Base-by-base conservation (phyloP, 257 asterid genomes). In the Lycium barbarum region DNA sequence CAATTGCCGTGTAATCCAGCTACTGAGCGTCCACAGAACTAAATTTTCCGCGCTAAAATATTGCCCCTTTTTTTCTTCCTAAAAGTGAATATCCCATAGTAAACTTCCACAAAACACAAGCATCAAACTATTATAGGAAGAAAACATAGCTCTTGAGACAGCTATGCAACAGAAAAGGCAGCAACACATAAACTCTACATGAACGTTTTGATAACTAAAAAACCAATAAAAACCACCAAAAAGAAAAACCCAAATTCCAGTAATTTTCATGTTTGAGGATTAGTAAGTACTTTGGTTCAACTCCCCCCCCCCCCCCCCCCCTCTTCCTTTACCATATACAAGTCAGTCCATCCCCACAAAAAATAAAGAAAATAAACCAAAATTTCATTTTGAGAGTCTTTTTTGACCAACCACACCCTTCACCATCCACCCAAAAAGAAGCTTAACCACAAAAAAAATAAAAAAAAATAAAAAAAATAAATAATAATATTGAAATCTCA, bases 21-120 rank as follows among this genome's bases (percentile, higher is more conserved):
- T 70, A 70, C 26, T 15, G 51, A 15, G 38, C 70, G 38, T 62
- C 70, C 38, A 65, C 9, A 63, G 7, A 26, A 40, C 79, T 71
- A 40, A 70, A 40, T 62, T 20, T 20, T 20, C 68, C 65, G 18
- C 20, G 26, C 22, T 59, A 20, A 22, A 63, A 26, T 10, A 0
- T 62, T 62, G 7, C 33, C 9, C 20, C 40, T 65, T 5, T 12
- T 65, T 66, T 33, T 4, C n/a, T 35, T 66, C 35, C 2, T 33
- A 13, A 66, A 66, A 13, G 73, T 66, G 47, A 66, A 33, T 5
- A 22, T 49, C 62, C 81, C 81, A 74, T 12, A 51, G 45, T 76
- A 51, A 76, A 76, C 65, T 53, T 53, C 45, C 63, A 76, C 82
- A 53, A 66, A 72, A 40, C 55, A 43, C 36, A 43, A 40, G 36